A percentile compares a stretch with the other conserved stretches of the same genome.
These are phyloP conservation scores for Cladorrhinum sp. DNA, from an alignment of 2,329 filamentous ascomycete species.

Conservation along the genomic window DNA sequence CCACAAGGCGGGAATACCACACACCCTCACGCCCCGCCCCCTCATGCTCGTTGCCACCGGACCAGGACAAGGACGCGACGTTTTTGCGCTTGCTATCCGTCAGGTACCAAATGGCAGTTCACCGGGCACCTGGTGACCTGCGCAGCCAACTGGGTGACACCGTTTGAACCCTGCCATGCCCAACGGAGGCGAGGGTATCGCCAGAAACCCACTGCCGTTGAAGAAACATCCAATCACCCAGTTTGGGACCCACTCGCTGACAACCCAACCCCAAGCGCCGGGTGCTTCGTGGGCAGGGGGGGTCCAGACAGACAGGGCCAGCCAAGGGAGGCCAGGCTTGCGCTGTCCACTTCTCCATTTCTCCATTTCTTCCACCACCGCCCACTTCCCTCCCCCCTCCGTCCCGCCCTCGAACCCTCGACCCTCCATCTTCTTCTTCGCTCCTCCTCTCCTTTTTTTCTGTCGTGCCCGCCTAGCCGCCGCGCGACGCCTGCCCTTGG, in stretches of 20 bases:
- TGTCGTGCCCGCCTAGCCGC: constrained; percentile 14
- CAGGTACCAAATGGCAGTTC: neutral
- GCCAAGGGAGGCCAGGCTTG: constrained; percentile 1
- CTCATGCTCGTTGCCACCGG: constrained; percentile 13
- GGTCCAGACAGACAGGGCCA: neutral
- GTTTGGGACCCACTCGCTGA: constrained; percentile 18
- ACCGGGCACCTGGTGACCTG: constrained; percentile 9
- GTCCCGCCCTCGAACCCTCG: constrained; percentile 18
- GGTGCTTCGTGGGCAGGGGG: constrained; percentile 8
- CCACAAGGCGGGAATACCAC: neutral
- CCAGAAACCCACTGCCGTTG: constrained; percentile 27
- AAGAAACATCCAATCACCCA: constrained; percentile 19
- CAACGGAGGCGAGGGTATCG: constrained; percentile 19
- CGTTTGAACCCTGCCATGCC: constrained; percentile 30
- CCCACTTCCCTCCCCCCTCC: constrained; percentile 29
- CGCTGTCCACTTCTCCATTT: constrained; percentile 14
- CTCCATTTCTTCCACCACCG: constrained; percentile 29
- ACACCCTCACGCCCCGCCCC: constrained; percentile 6
- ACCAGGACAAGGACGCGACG: neutral
- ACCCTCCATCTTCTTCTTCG: constrained; percentile 26
- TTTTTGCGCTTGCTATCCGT: constrained; percentile 8
- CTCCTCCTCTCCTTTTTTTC: constrained; percentile 27
- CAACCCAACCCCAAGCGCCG: constrained; percentile 28
- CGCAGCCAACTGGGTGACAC: constrained; percentile 32
- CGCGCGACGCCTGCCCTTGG: constrained; percentile 6